Evolutionary conservation across 495 filamentous ascomycete genomes (phyloP).

Genomic region (Trichocladium uniseriatum): DNA sequence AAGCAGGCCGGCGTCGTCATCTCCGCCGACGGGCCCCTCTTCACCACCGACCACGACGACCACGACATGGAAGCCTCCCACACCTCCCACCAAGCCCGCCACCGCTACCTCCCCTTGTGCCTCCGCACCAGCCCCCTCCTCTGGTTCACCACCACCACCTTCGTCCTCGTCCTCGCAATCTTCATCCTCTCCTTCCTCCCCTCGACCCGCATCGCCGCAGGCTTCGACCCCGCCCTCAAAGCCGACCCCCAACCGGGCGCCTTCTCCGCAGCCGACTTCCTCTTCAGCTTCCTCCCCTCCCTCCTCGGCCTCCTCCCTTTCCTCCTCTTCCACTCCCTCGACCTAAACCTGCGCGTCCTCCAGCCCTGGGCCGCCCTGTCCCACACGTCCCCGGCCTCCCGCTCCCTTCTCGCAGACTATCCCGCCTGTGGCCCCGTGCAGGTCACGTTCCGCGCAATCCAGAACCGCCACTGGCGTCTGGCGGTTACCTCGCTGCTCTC

Average conservation of each 20-base stretch:
- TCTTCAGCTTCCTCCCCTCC: slow-evolving; percentile 77
- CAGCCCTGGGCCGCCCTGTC: slow-evolving; percentile 64
- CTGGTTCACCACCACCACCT: slow-evolving; percentile 50
- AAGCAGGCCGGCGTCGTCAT: slow-evolving; percentile 1
- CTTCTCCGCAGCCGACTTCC: slow-evolving; percentile 79
- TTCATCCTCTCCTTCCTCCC: slow-evolving; percentile 68
- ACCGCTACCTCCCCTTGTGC: slow-evolving; percentile 71
- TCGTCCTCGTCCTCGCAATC: slow-evolving; percentile 61
- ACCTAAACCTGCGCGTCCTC: slow-evolving; percentile 63
- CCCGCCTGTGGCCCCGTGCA: slow-evolving; percentile 53
- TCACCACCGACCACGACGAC: slow-evolving; percentile 5
- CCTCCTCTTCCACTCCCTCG: slow-evolving; percentile 68
- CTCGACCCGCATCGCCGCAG: slow-evolving; percentile 49
- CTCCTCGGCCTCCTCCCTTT: slow-evolving; percentile 66
- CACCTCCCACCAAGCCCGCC: slow-evolving; percentile 41
- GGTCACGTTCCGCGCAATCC: slow-evolving; percentile 50
- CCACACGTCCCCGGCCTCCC: slow-evolving; percentile 55
- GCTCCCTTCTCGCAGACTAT: slow-evolving; percentile 68
- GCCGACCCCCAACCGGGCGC: slow-evolving; percentile 51
- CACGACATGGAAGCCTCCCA: slow-evolving; percentile 24
- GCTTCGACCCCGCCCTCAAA: slow-evolving; percentile 60
- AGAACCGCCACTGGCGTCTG: slow-evolving; percentile 60
- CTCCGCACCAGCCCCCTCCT: slow-evolving; percentile 55
- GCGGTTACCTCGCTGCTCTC: slow-evolving; percentile 60
- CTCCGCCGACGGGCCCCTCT: slow-evolving; percentile 30